A percentile compares a stretch with the other conserved stretches of the same genome.
Conservation (phyloP, 2,329 filamentous ascomycete species). For the Cercospora nicotianae region DNA sequence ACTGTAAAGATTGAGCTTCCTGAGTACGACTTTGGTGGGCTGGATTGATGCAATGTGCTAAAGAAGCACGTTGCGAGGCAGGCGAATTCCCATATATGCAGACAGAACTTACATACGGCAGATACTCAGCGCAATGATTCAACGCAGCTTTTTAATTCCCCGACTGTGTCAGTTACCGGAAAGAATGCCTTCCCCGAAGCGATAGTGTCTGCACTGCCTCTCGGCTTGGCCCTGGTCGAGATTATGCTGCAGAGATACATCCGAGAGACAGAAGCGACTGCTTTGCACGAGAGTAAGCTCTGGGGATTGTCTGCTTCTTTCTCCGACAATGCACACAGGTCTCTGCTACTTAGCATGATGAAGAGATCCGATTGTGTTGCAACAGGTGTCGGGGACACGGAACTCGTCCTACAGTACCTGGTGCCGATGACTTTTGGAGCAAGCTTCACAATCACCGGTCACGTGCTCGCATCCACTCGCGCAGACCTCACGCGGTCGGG, state of each 20-base stretch:
- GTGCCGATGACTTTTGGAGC: background rate
- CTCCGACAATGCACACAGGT: background rate
- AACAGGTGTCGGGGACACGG: background rate
- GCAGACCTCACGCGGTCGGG: background rate
- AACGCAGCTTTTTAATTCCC: background rate
- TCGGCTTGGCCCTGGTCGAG: background rate
- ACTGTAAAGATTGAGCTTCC: slow-evolving; percentile 5
- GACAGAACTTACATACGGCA: background rate
- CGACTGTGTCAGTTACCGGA: background rate
- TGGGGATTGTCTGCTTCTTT: background rate
- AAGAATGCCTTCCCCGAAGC: background rate
- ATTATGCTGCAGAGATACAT: background rate
- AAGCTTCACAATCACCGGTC: background rate
- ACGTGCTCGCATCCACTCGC: background rate
- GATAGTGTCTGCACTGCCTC: background rate
- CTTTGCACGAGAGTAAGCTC: background rate
- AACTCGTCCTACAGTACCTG: background rate
- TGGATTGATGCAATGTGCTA: background rate
- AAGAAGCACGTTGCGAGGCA: background rate
- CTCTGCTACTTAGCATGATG: background rate
- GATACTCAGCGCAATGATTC: background rate
- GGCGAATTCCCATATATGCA: background rate
- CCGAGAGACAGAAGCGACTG: background rate
- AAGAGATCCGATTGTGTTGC: background rate
- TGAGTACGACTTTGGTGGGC: background rate